Evolutionary conservation across 23 red algal genomes (phyloP).

Genomic region (Chondrus crispus): DNA sequence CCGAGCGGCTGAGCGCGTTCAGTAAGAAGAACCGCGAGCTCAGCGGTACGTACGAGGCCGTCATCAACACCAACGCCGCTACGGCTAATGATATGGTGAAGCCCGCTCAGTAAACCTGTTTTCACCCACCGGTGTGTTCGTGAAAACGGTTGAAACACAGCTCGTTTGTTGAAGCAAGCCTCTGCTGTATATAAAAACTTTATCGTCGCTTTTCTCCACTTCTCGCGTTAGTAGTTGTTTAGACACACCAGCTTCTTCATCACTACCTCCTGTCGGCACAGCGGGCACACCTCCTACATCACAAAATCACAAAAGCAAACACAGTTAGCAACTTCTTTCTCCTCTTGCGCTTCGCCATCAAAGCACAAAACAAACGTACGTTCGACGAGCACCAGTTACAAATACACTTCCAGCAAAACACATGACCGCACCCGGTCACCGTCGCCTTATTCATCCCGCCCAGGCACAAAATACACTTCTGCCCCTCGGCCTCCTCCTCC

Average conservation of each 20-base stretch:
- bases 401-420: constrained; percentile 65
- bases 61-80: background rate
- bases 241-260: constrained; percentile 36
- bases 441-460: background rate
- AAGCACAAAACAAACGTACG: constrained; percentile 22
- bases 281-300: constrained; percentile 27
- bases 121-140: no score
- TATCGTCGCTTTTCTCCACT: no score
- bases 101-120: background rate
- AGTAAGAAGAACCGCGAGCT: constrained; percentile 15
- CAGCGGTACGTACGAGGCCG: constrained; percentile 30
- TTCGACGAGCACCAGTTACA: constrained; percentile 36
- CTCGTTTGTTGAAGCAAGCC: background rate
- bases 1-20: constrained; percentile 34
- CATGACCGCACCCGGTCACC: constrained; percentile 38
- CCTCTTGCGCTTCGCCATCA: no score
- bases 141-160: background rate
- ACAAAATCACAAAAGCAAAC: background rate
- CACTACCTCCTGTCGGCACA: constrained; percentile 28
- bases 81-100: background rate
- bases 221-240: constrained; percentile 34
- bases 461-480: constrained; percentile 39
- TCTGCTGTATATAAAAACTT: background rate
- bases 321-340: no score
- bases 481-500: background rate